These are phyloP conservation scores for Arabidopsis thaliana DNA, from an alignment of 345 rosid genomes.

Conservation along the genomic window DNA sequence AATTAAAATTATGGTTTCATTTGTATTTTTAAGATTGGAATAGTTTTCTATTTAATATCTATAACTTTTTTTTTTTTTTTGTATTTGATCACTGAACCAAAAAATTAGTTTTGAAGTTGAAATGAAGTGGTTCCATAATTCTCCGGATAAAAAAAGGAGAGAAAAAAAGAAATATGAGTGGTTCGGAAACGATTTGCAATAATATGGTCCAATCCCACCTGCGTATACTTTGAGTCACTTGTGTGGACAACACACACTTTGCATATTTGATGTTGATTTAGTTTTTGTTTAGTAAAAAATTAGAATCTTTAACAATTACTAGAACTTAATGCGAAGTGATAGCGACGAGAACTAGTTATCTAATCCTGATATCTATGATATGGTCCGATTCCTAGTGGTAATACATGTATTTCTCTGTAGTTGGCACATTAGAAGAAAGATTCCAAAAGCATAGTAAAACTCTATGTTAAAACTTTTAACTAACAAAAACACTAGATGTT, in stretches of 20 bases:
- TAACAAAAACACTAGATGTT: not conserved
- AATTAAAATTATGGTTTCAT: too few species aligned
- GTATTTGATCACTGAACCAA: too few species aligned
- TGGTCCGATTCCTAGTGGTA: not conserved
- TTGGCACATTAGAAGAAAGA: not conserved
- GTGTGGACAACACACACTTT: constrained; percentile 4
- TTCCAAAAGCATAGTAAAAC: not conserved
- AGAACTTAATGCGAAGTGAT: not conserved
- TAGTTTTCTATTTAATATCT: too few species aligned
- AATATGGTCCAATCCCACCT: constrained; percentile 13
- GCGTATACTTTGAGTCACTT: constrained; percentile 16
- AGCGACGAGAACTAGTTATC: not conserved
- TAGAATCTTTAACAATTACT: not conserved
- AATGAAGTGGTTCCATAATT: not conserved
- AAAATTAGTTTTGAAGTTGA: not conserved
- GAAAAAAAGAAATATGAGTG: not conserved
- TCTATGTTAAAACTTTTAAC: not conserved
- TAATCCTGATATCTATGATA: not conserved
- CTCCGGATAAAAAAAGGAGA: not conserved
- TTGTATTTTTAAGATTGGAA: too few species aligned
- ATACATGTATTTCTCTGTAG: not conserved
- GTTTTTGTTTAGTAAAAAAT: not conserved
- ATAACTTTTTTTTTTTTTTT: too few species aligned
- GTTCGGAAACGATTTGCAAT: constrained; percentile 13
- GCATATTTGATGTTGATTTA: constrained; percentile 3